A percentile compares a stretch with the other conserved stretches of the same genome.
These are phyloP conservation scores for Parvularia atlantis DNA, from an alignment of 78 protist genomes.

Conservation along the genomic window DNA sequence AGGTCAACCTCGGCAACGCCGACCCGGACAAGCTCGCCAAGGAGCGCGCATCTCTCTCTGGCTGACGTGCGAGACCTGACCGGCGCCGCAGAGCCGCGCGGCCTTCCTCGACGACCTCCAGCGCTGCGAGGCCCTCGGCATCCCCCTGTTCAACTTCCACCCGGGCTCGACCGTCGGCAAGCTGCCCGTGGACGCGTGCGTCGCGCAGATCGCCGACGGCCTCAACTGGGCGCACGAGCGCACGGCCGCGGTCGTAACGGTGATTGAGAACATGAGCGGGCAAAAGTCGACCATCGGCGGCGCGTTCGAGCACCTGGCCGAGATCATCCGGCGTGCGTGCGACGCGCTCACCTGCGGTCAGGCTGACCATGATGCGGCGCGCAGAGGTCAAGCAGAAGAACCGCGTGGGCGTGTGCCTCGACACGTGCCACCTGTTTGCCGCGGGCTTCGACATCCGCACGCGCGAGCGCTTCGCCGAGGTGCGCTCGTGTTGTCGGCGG, in stretches of 20 bases:
- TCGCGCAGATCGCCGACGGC: conserved; percentile 16
- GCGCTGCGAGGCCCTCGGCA: conserved; percentile 29
- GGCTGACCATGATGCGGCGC: no score
- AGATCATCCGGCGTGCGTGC: no score
- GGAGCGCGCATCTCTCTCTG: no score
- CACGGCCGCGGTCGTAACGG: conserved; percentile 11
- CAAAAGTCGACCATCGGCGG: conserved; percentile 32
- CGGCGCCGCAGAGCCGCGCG: conserved; percentile 6
- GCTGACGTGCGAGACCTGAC: no score
- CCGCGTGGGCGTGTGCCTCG: conserved; percentile 60
- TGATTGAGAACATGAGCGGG: conserved; percentile 51
- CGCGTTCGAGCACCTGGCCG: no score
- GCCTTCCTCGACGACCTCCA: conserved; percentile 27
- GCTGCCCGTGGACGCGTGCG: conserved; percentile 11
- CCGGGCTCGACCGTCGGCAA: conserved; percentile 40
- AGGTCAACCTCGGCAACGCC: conserved; percentile 34
- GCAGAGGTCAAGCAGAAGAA: conserved; percentile 35
- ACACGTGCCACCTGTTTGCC: conserved; percentile 62
- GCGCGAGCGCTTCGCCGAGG: not conserved
- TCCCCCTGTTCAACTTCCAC: conserved; percentile 39
- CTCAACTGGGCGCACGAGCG: conserved; percentile 12
- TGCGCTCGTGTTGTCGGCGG: not conserved
- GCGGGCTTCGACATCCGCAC: conserved; percentile 50
- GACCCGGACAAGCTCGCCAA: conserved; percentile 10
- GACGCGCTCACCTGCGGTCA: no score